A percentile compares a stretch with the other conserved stretches of the same genome.
Conservation (phyloP, 371 early-diverging fungal species). For the Zychaea mexicana region DNA sequence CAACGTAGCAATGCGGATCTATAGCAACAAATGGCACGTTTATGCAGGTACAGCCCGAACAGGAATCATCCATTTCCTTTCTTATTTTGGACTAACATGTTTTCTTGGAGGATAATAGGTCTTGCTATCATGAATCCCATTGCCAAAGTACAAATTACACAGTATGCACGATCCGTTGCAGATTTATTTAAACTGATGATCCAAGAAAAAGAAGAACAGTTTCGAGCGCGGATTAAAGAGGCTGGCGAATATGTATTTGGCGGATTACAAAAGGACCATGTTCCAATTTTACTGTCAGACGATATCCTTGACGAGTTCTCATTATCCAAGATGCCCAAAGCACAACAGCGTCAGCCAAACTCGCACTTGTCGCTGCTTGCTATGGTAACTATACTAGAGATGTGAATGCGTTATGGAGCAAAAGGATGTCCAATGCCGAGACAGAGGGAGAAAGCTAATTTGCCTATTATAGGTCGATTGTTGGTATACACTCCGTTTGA, state of each 20-base stretch:
- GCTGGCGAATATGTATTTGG: constrained; percentile 90
- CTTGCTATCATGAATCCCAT: constrained; percentile 93
- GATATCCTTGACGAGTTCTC: constrained; percentile 85
- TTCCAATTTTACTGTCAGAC: constrained; percentile 80
- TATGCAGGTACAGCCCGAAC: constrained; percentile 71
- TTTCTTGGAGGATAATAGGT: constrained; percentile 37
- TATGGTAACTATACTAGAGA: constrained; percentile 60
- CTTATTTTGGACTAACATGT: not conserved
- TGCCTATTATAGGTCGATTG: constrained; percentile 67
- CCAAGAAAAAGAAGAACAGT: constrained; percentile 81
- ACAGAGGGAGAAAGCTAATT: not conserved
- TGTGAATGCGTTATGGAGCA: not conserved
- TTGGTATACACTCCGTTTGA: constrained; percentile 82
- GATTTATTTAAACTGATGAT: constrained; percentile 95
- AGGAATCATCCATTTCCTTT: not conserved
- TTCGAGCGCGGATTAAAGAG: constrained; percentile 67
- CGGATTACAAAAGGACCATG: constrained; percentile 56
- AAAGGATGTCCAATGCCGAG: not conserved
- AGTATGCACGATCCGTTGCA: constrained; percentile 87
- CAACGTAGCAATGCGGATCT: constrained; percentile 89
- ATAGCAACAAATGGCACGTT: constrained; percentile 96
- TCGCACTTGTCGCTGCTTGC: constrained; percentile 92
- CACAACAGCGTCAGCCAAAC: constrained; percentile 75
- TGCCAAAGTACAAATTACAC: constrained; percentile 83
- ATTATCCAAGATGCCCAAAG: constrained; percentile 81